Evolutionary conservation across 352 stramenopile species (phyloP), one percentile per base, ranked within the genome.

Genomic region (Phytophthora syringae): DNA sequence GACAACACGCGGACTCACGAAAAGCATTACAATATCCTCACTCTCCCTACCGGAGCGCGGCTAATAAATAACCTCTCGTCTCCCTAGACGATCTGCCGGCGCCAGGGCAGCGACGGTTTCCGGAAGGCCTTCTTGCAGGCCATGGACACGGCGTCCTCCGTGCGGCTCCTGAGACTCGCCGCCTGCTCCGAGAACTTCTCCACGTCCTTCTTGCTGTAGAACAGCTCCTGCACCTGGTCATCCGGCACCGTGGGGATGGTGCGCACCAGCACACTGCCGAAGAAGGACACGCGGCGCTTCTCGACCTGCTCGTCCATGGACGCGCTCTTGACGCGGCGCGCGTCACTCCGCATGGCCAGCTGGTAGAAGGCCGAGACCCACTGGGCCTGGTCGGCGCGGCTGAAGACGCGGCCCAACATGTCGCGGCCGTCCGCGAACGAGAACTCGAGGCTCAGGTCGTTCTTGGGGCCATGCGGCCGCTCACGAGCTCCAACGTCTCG

Each of bases 311-410:
- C 62, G n/a, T 77, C 60, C 42, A 74, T 68, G 10, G 67, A 71
- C 3, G 57, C 56, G 22, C 37, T 78, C 52, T 72, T 67, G 24
- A 62, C 58, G 22, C 56, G 68, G 9, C 74, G 70, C 42, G 67
- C 67, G 5, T 86, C 82, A 20, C 62, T 72, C 55, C 69, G 76
- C 42, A 89, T 57, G 16, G 73, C 72, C 36, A 91, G 64, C 1
- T 82, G 79, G 36, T 91, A 78, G 57, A 89, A 89, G 15, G 82
- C 82, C 27, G 82, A 88, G 60, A 88, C 70, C 82, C 82, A 91
- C 24, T 76, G 67, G 7, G 80, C 78, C 39, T 87, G 72, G 39
- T 91, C 82, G 22, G 62, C 74, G 30, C 80, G 77, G 47, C 71
- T 83, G 43, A 89, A 89, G 4, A 85, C 60, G 42, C 82, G 79